phyloP scores from a whole-genome alignment of 2,329 filamentous ascomycete genomes.

The Monilinia aucupariae region DNA sequence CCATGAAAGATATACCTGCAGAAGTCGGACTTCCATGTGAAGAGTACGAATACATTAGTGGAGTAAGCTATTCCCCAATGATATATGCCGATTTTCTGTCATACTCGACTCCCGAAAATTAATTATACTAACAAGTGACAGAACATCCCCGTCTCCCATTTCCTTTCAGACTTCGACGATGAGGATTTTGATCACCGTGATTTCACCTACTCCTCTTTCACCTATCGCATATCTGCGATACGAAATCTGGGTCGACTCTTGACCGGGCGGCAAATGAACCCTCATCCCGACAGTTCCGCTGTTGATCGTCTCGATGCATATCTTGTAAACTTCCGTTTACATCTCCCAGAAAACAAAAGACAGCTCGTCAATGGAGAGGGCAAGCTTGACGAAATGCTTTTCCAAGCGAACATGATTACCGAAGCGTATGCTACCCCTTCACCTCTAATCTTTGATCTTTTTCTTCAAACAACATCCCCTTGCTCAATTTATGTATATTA shows the following conservation, averaged over 20 bases:
- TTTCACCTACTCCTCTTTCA: constrained; percentile 72
- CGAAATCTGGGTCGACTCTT: constrained; percentile 75
- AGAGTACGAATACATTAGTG: constrained; percentile 62
- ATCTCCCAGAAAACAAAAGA: constrained; percentile 67
- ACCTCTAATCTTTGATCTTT: neutral
- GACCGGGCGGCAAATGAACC: constrained; percentile 42
- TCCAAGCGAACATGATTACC: constrained; percentile 81
- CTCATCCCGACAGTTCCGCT: constrained; percentile 44
- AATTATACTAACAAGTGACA: constrained; percentile 35
- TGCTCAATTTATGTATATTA: constrained; percentile 2
- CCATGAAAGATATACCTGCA: constrained; percentile 59
- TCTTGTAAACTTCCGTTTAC: constrained; percentile 70
- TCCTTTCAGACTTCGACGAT: constrained; percentile 71
- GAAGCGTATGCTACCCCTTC: constrained; percentile 36
- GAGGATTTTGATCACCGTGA: constrained; percentile 60
- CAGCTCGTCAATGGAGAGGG: constrained; percentile 65
- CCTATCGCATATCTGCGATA: constrained; percentile 76
- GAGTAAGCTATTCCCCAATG: constrained; percentile 39
- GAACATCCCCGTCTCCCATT: constrained; percentile 55
- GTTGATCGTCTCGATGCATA: constrained; percentile 54
- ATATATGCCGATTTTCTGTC: neutral
- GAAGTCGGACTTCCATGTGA: constrained; percentile 77
- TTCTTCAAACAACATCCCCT: neutral
- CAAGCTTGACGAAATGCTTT: constrained; percentile 80
- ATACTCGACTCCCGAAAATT: neutral